Evolutionary conservation across 169 alveolate species (phyloP).

Genomic region (Eimeria sp.): DNA sequence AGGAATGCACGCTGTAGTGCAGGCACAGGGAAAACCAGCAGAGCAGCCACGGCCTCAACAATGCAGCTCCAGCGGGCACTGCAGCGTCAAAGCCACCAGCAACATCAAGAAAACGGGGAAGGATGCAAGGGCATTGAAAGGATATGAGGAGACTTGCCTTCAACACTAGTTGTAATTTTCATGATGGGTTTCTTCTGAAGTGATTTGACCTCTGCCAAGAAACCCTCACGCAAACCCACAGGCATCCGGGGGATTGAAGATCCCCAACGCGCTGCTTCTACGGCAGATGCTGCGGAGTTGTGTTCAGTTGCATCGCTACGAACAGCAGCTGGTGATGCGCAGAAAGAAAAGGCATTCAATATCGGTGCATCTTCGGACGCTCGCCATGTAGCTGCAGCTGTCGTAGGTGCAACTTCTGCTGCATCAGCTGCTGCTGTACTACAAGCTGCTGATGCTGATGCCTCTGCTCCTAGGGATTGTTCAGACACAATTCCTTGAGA

Average conservation of each 20-base stretch:
- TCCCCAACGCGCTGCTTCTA: constrained; percentile 39
- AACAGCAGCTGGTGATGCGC: background rate
- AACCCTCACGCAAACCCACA: constrained; percentile 38
- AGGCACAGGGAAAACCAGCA: background rate
- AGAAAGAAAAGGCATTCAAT: background rate
- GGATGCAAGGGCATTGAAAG: background rate
- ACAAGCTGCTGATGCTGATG: background rate
- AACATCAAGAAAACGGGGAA: background rate
- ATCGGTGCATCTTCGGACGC: background rate
- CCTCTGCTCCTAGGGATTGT: background rate
- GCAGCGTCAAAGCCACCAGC: background rate
- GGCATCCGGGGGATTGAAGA: constrained; percentile 57
- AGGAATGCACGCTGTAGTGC: background rate
- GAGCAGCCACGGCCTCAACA: background rate
- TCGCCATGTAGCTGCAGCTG: background rate
- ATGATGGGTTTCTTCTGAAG: constrained; percentile 49
- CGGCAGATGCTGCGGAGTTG: background rate
- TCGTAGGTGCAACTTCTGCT: background rate
- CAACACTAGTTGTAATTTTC: constrained; percentile 63
- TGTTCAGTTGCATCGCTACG: background rate
- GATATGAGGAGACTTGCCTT: background rate
- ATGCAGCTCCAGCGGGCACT: background rate
- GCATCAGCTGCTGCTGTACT: background rate
- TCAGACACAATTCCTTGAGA: background rate
- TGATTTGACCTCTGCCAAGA: constrained; percentile 40